Evolutionary conservation across 352 stramenopile species (phyloP).

Genomic region (Phytopythium delawarense): DNA sequence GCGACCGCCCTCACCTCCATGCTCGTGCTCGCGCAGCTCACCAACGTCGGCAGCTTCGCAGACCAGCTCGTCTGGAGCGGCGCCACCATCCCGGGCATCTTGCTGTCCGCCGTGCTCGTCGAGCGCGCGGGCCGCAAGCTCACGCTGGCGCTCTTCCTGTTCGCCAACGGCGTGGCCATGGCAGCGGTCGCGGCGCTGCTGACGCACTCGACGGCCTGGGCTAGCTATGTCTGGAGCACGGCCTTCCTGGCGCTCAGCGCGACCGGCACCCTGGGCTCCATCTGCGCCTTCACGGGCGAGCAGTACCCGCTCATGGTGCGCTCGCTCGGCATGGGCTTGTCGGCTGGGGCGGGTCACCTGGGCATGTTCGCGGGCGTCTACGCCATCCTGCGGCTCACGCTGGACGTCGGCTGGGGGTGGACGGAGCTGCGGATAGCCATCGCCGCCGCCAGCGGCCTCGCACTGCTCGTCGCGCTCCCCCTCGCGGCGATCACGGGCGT

Average conservation of each 20-base stretch:
- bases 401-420: constrained; percentile 19
- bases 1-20: constrained; percentile 18
- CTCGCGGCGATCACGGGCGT: constrained; percentile 26
- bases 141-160: constrained; percentile 30
- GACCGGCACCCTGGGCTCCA: constrained; percentile 21
- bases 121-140: constrained; percentile 28
- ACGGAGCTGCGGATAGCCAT: constrained; percentile 25
- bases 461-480: constrained; percentile 17
- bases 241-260: constrained; percentile 21
- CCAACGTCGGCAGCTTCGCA: constrained; percentile 7
- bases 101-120: constrained; percentile 33
- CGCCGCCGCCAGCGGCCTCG: constrained; percentile 11
- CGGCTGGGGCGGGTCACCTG: constrained; percentile 30
- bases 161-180: constrained; percentile 21
- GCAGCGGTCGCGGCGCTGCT: constrained; percentile 21
- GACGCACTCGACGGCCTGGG: constrained; percentile 14
- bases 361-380: constrained; percentile 39
- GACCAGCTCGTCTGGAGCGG: constrained; percentile 34
- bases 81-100: constrained; percentile 36
- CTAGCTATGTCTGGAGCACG: constrained; percentile 2
- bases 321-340: constrained; percentile 33
- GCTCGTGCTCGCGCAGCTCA: constrained; percentile 19
- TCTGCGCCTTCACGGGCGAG: constrained; percentile 39
- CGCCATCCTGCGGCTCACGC: constrained; percentile 21
- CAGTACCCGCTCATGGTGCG: constrained; percentile 44